These are phyloP conservation scores for Anaeromyces robustus DNA, from an alignment of 192 early-diverging fungal species.

Conservation along the genomic window DNA sequence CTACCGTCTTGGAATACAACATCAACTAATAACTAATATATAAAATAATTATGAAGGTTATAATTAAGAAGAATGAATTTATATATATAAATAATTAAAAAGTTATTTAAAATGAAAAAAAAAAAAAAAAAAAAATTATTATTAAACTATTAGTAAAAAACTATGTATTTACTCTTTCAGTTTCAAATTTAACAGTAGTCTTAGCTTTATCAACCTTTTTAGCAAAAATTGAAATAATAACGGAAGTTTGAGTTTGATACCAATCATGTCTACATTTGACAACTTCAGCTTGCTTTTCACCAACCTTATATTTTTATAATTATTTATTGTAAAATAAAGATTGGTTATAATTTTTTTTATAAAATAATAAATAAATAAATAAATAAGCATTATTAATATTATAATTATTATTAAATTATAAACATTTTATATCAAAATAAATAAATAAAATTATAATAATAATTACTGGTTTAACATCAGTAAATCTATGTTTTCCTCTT, in stretches of 20 bases:
- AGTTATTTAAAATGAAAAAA: no score
- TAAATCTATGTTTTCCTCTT: conserved; percentile 80
- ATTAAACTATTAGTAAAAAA: no score
- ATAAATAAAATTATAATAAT: conserved; percentile 1
- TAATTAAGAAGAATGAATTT: no score
- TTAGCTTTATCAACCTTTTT: conserved; percentile 66
- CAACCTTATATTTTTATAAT: neutral
- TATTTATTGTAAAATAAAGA: neutral
- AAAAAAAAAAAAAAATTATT: neutral
- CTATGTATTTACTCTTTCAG: conserved; percentile 35
- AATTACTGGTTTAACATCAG: conserved; percentile 12
- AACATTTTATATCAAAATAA: neutral
- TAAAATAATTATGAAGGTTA: no score
- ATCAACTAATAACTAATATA: conserved; percentile 43
- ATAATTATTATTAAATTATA: no score
- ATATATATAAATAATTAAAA: neutral
- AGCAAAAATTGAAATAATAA: conserved; percentile 84
- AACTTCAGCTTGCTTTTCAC: conserved; percentile 19
- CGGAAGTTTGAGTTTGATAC: conserved; percentile 76
- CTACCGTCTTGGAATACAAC: conserved; percentile 64
- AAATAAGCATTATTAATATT: no score
- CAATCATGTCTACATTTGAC: conserved; percentile 81
- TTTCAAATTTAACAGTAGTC: conserved; percentile 53
- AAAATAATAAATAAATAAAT: no score
- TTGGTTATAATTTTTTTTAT: no score